Evolutionary conservation across 495 filamentous ascomycete species (phyloP), one percentile per base, ranked within the genome.

Genomic region (Aspergillus olivimuriae): DNA sequence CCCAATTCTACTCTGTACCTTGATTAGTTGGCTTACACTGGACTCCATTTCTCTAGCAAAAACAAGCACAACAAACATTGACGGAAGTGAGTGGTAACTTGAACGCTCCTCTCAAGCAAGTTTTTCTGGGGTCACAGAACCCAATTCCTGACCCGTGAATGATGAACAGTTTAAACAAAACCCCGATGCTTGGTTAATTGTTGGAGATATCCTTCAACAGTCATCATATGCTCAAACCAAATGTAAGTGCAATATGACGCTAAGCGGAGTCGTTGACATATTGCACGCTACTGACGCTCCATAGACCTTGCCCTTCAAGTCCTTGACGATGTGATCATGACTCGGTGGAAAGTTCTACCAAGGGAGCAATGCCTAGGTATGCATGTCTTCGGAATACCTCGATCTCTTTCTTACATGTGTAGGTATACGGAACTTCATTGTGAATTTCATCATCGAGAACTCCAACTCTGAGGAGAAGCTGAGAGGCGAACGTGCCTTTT

Each of bases 381-480:
- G 61, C 47, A 56, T 39, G 49, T 39, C 17, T 28, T 4, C 5
- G 30, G 39, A 20, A 16, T 33, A 16, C 7, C 21, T 5, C 21
- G 34, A n/a, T 8, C 4, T 30, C 56, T 41, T 23, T 52, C 38
- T 48, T 24, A 63, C 59, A 43, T 43, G 18, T 9, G 19, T 34
- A 94, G 90, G 92, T 23, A 97, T 99, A 56, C 91, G 92, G 40
- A 97, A 97, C 69, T 97, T 97, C 61, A 88, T 99, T 35, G 94
- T 99, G 49, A 86, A 88, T 63, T 92, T 91, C 65, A 96, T 99
- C 62, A 90, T 99, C 62, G 81, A 95, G 57, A 86, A 78, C 56
- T 97, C 94, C 20, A 77, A 73, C 56, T 84, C 85, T 23, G 91
- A 96, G 61, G 90, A 95, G 57, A 84, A 80, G 47, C 75, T 95